Evolutionary conservation across 192 early-diverging fungal genomes (phyloP).

Genomic region (Pilobolus umbonatus): DNA sequence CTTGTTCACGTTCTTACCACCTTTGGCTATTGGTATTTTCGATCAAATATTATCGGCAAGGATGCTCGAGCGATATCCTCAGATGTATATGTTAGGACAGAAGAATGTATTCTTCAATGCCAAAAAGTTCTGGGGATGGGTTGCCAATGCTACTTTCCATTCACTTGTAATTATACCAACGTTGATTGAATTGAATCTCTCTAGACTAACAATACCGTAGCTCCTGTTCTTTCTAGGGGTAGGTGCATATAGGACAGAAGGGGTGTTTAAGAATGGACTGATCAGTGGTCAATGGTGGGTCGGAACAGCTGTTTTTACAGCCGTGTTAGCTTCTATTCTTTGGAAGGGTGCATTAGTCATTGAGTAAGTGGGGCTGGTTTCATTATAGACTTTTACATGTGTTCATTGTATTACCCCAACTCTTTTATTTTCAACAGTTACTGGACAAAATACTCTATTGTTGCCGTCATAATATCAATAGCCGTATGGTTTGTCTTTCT

Average conservation of each 20-base stretch:
- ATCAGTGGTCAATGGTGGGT: constrained; percentile 85
- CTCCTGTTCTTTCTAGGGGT: constrained; percentile 69
- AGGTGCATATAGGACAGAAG: constrained; percentile 63
- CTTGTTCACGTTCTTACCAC: constrained; percentile 90
- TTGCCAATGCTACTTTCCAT: constrained; percentile 88
- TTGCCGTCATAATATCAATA: constrained; percentile 87
- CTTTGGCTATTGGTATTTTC: constrained; percentile 92
- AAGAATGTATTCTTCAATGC: constrained; percentile 77
- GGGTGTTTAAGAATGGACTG: constrained; percentile 64
- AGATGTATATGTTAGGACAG: constrained; percentile 88
- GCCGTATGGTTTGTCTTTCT: constrained; percentile 84
- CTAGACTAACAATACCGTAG: constrained; percentile 8
- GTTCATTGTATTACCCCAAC: too few species aligned
- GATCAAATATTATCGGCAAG: constrained; percentile 91
- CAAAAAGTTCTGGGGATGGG: constrained; percentile 87
- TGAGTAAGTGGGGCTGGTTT: constrained; percentile 53
- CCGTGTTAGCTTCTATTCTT: constrained; percentile 84
- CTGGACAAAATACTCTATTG: constrained; percentile 91
- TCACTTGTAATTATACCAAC: constrained; percentile 53
- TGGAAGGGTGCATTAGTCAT: constrained; percentile 89
- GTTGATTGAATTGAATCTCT: not conserved
- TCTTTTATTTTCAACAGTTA: constrained; percentile 41
- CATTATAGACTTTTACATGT: too few species aligned
- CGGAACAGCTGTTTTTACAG: constrained; percentile 85
- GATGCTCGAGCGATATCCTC: constrained; percentile 93